Evolutionary conservation across 2,329 filamentous ascomycete genomes (phyloP), one percentile per base, ranked within the genome.

Genomic region (Verticillium longisporum): DNA sequence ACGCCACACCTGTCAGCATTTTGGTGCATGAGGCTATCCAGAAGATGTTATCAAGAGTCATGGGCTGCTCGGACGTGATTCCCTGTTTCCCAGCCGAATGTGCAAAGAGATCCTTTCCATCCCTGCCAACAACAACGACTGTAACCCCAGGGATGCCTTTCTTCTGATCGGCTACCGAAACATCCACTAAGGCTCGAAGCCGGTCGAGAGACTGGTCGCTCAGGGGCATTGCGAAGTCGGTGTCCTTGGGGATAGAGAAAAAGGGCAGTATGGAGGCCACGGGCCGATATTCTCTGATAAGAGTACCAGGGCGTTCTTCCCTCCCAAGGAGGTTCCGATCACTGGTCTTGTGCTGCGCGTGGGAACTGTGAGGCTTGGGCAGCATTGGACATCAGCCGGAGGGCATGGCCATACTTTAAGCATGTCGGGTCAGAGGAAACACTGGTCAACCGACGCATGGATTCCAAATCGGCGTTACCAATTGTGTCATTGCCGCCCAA

Each of bases 1-100:
- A 76, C 2, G 82, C 78, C 55, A 86, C 76, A 1, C 77, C 75
- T 2, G 83, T 77, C 54, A 83, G 61, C 4, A 86, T 69, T 63
- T 80, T 80, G 34, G 71, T 75, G 4, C 68, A 71, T 3, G 73
- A 77, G 1, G 72, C 73, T 0, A 77, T 62, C 60, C 61, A 75
- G 9, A 75, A 55, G 6, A 75, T 68, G 50, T 74, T 71, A 61
- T 77, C 75, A 1, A 74, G 63, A 14, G 38, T 55, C 60, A 61
- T 61, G 7, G 56, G 60, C 4, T n/a, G 21, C 13, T 38, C 33
- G 4, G 55, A 54, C 2, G 55, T 31, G 9, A 61, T 21, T 32
- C 60, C 60, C 9, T 50, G 56, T 15, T 18, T 58, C 4, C 60
- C 60, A 7, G 60, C 56, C 13, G 38, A 45, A 26, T 61, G 45